Conservation (phyloP, 225 moss, liverwort and hornwort species). For the Sphagnum tenellum region DNA sequence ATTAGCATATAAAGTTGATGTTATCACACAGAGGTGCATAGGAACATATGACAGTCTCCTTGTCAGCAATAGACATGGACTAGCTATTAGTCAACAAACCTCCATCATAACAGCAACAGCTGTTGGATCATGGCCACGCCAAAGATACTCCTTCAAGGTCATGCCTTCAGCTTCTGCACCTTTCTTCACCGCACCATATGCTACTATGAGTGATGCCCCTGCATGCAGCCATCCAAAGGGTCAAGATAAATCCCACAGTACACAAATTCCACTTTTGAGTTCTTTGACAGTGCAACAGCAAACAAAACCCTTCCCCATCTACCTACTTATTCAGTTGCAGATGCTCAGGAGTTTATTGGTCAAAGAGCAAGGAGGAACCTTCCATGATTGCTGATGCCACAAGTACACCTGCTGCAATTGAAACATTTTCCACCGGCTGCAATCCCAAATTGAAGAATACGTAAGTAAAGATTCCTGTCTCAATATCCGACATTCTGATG, state of each 20-base stretch:
- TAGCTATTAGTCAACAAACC: slow-evolving; percentile 25
- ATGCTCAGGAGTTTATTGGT: no score
- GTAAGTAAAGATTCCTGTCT: no score
- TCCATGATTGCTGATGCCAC: slow-evolving; percentile 83
- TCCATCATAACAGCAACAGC: slow-evolving; percentile 98
- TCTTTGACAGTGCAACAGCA: no score
- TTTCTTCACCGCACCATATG: slow-evolving; percentile 88
- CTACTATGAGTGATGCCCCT: slow-evolving; percentile 92
- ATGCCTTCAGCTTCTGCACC: slow-evolving; percentile 94
- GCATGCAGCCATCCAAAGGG: slow-evolving; percentile 2
- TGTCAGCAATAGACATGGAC: no score
- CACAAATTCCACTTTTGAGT: no score
- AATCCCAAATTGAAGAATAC: slow-evolving; percentile 9
- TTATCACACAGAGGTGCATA: no score
- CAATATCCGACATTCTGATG: no score
- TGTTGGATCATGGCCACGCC: slow-evolving; percentile 99
- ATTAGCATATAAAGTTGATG: no score
- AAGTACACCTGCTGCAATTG: slow-evolving; percentile 73
- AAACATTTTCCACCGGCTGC: slow-evolving; percentile 74
- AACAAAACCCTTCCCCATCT: no score
- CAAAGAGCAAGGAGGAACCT: slow-evolving; percentile 30
- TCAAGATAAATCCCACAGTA: no score
- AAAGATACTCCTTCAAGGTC: slow-evolving; percentile 84
- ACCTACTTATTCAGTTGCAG: no score
- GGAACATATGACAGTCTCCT: no score